Conservation (phyloP, 257 asterid genomes). For the Solanum virginianum region DNA sequence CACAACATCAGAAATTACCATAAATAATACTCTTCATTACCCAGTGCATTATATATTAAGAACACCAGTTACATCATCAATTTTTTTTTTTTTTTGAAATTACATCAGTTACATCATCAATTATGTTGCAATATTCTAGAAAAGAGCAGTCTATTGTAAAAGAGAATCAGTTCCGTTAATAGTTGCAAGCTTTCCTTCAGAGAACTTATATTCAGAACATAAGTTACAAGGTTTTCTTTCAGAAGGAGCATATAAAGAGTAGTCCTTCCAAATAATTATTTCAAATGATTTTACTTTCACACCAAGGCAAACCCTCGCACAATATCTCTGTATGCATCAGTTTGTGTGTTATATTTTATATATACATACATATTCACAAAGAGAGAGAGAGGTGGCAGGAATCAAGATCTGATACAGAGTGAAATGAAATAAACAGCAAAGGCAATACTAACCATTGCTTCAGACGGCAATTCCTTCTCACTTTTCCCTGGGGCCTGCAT, state of each 20-base stretch:
- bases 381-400: neutral
- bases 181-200: neutral
- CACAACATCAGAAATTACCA: neutral
- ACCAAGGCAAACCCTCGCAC: neutral
- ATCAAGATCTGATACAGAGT: neutral
- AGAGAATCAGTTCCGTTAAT: neutral
- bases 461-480: conserved; percentile 86
- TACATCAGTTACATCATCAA: neutral
- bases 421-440: neutral
- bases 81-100: too few species aligned
- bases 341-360: neutral
- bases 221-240: neutral
- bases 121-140: neutral
- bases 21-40: neutral
- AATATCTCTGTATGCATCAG: neutral
- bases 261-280: neutral
- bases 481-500: conserved; percentile 89
- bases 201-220: neutral
- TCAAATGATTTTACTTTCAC: neutral
- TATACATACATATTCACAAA: neutral
- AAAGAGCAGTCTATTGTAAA: neutral
- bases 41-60: neutral
- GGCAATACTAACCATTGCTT: conserved; percentile 54
- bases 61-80: neutral
- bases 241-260: neutral